A percentile compares a stretch with the other conserved stretches of the same genome.
Conservation (phyloP, 164 flowering plant species). For the Vitis amurensis region DNA sequence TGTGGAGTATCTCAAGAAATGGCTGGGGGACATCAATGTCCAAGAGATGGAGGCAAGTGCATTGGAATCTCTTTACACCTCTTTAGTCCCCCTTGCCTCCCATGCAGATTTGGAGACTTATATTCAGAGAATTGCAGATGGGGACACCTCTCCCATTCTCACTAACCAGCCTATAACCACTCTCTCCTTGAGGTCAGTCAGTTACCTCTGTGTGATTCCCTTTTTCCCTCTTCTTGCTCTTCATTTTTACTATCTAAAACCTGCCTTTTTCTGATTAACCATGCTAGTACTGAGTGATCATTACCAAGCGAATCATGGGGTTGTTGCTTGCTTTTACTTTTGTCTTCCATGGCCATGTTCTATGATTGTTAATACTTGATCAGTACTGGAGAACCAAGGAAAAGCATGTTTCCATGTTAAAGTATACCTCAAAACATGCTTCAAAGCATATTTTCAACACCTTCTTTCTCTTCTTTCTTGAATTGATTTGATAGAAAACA, state of each 20-base stretch:
- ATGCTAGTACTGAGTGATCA: too few relatives aligned
- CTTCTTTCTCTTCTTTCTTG: neutral
- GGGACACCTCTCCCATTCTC: slow-evolving; percentile 58
- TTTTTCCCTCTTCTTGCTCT: neutral
- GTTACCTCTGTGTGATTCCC: neutral
- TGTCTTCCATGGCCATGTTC: neutral
- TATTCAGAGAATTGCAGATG: slow-evolving; percentile 76
- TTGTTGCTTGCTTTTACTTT: neutral
- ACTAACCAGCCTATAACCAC: slow-evolving; percentile 66
- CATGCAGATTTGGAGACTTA: slow-evolving; percentile 80
- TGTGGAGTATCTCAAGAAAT: slow-evolving; percentile 62
- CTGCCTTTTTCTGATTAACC: too few relatives aligned
- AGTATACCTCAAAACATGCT: too few relatives aligned
- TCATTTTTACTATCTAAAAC: neutral
- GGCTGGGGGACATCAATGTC: slow-evolving; percentile 50
- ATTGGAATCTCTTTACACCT: slow-evolving; percentile 52
- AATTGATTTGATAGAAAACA: neutral
- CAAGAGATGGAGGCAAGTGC: slow-evolving; percentile 47
- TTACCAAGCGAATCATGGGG: too few relatives aligned
- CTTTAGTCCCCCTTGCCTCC: slow-evolving; percentile 64
- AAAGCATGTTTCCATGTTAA: too few relatives aligned
- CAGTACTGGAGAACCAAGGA: too few relatives aligned
- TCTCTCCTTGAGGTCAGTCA: slow-evolving; percentile 69
- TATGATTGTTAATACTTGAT: too few relatives aligned
- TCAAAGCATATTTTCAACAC: too few relatives aligned